Conservation (phyloP, 2,329 filamentous ascomycete genomes). For the Diaporthe caulivora region DNA sequence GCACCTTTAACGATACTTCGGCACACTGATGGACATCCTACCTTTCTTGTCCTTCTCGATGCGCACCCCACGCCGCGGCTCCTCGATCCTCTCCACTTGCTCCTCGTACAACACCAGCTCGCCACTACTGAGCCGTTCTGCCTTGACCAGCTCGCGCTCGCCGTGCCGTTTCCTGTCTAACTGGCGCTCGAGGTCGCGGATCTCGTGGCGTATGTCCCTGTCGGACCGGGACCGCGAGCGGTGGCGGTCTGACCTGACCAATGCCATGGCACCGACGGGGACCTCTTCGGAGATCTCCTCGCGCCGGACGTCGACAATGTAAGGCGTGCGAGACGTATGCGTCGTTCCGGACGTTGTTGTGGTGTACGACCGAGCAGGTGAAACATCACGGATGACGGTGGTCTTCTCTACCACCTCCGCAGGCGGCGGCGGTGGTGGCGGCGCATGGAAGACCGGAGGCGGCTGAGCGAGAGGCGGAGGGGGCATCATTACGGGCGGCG, state of each 20-base stretch:
- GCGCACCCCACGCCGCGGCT: constrained; percentile 69
- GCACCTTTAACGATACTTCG: constrained; percentile 74
- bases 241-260: constrained; percentile 49
- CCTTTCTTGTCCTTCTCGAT: constrained; percentile 94
- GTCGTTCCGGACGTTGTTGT: constrained; percentile 52
- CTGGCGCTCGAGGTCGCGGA: constrained; percentile 77
- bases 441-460: constrained; percentile 33
- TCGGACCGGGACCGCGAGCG: constrained; percentile 57
- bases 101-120: constrained; percentile 75
- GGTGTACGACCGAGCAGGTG: constrained; percentile 57
- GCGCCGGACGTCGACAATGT: constrained; percentile 55
- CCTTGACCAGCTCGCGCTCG: constrained; percentile 64
- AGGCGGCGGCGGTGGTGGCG: constrained; percentile 48
- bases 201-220: constrained; percentile 77
- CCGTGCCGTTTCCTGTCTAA: constrained; percentile 52
- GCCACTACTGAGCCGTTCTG: constrained; percentile 70
- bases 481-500: constrained; percentile 40
- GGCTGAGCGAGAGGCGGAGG: constrained; percentile 46
- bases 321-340: constrained; percentile 49
- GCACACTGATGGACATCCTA: constrained; percentile 90
- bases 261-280: constrained; percentile 55
- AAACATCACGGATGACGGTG: constrained; percentile 62
- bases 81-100: constrained; percentile 66
- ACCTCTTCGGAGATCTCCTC: constrained; percentile 52
- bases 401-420: constrained; percentile 59